Base-by-base conservation (phyloP, 495 filamentous ascomycete species). In the Penicillium samsonianum region DNA sequence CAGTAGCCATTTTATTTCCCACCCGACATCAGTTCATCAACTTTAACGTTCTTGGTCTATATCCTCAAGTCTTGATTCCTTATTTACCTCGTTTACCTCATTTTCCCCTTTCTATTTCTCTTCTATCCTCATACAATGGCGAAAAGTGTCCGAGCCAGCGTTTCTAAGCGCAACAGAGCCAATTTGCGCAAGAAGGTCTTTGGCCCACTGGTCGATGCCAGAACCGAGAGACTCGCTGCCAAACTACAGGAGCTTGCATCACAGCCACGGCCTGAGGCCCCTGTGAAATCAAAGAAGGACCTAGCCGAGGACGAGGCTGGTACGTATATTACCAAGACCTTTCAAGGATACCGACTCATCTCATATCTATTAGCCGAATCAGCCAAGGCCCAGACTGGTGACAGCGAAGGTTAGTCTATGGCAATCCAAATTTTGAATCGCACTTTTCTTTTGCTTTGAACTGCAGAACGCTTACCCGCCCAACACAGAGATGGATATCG, bases 171-270 rank as follows among this genome's bases (percentile, higher is more conserved):
- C 61, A 93, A 96, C 75, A 87, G 88, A 66, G 79, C 82, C 54
- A 84, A 79, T 53, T 79, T 96, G 44, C 90, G 91, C 71, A 77
- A 81, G 53, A 86, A 80, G 50, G 84, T 96, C 57, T 96, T 95
- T 69, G 87, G 84, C 0, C 92, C 92, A 10, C 82, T 85, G 42
- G 90, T 91, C 64, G 70, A 79, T 64, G 91, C 87, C 37, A 82
- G 92, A 50, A 86, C 83, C 42, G 84, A 89, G 69, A 84, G 92
- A 62, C 81, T 96, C 16, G 88, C 89, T 2, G 87, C 88, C 49
- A 95, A 90, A 67, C 76, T 96, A 20, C 76, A 90, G 61, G 88
- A 91, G 63, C 69, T 94, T 55, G 87, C 85, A 11, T 74, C 84
- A 16, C 82, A 90, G 66, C 85, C 90, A 23, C 88, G 68, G 22